phyloP scores from a whole-genome alignment of 169 alveolate species.

The Cryptosporidium sp. region DNA sequence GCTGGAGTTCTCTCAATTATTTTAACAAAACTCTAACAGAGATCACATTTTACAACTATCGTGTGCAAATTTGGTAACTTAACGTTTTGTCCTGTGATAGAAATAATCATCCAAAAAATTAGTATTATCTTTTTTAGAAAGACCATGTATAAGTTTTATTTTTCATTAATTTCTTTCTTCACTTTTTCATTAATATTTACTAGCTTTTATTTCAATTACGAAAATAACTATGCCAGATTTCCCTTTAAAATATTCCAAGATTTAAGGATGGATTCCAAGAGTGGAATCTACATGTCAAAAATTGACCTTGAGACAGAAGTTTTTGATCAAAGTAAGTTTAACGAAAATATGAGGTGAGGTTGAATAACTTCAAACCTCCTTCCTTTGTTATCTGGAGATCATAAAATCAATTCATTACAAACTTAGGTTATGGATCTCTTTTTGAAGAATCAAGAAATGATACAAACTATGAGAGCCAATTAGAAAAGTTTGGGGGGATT shows the following conservation, averaged over 20 bases:
- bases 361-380: background rate
- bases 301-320: background rate
- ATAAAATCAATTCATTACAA: background rate
- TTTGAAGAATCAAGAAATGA: background rate
- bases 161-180: conserved; percentile 1
- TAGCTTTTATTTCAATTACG: background rate
- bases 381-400: background rate
- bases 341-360: background rate
- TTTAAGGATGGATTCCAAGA: background rate
- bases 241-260: background rate
- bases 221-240: background rate
- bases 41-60: background rate
- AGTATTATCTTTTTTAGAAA: background rate
- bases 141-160: background rate
- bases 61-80: conserved; percentile 12
- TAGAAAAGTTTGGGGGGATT: background rate
- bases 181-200: background rate
- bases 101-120: background rate
- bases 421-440: background rate
- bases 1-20: background rate
- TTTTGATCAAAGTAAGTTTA: background rate
- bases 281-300: background rate
- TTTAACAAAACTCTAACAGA: background rate
- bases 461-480: background rate
- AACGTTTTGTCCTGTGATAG: background rate